Evolutionary conservation across 2,329 filamentous ascomycete genomes (phyloP), one percentile per base, ranked within the genome.

Genomic region (Cladorrhinum sp.): DNA sequence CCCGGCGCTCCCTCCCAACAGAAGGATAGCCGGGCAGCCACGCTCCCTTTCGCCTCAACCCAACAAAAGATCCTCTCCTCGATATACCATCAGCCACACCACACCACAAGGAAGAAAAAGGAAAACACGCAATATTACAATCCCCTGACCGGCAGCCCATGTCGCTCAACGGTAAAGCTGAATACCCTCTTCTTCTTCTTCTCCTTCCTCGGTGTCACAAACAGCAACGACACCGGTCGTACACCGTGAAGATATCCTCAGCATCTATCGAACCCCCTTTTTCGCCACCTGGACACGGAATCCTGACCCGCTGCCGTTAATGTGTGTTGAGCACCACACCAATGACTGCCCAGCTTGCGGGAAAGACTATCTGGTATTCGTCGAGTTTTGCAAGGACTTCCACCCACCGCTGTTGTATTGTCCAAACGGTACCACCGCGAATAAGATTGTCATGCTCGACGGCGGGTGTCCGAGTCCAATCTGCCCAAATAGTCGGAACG

Each of bases 251-350:
- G 23, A 33, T 20, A 26, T 48, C 62, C 26, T 16, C 16, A 62
- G 33, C 52, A 52, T 50, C 50, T 46, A 33, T 14, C 49, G 46
- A 20, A 21, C 21, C 39, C 12, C 24, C 26, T 23, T 18, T 59
- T 60, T 52, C 36, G 46, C 49, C 20, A 39, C 33, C 39, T 28
- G 48, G 33, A 42, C 48, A 54, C 23, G 48, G 30, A 61, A 52
- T 24, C 28, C 50, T 60, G 59, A 56, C 50, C 42, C 58, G 54
- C 48, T 59, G 24, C 54, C 58, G 60, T 84, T 83, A 79, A 86
- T 86, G 83, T 86, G 83, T 78, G 79, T 74, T 72, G 81, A 83
- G 80, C 74, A 84, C 74, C 79, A 75, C 67, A 79, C 80, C 59
- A 63, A 46, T 70, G 74, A 78, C 72, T 86, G 83, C 78, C 80